Percentiles rank a stretch among this genome's conserved stretches.
Conservation (phyloP, 1,284 basidiomycete species). For the Cutaneotrichosporon sp. region DNA sequence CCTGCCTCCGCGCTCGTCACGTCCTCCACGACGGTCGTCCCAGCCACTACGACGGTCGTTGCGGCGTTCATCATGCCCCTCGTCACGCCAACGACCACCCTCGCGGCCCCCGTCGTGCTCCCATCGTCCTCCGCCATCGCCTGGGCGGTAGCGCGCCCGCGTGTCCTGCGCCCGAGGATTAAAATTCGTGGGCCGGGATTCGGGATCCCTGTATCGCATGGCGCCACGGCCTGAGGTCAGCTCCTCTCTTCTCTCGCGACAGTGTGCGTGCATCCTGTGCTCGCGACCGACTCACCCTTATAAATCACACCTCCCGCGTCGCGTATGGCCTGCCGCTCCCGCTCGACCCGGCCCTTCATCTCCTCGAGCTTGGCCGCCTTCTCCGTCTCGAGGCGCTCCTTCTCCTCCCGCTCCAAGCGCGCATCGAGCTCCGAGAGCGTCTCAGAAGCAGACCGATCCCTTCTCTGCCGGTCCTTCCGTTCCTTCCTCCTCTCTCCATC, state of each 20-base stretch:
- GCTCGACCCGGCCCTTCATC: conserved; percentile 35
- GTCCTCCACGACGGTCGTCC: not conserved
- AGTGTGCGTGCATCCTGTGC: too few species aligned
- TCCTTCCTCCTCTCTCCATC: not conserved
- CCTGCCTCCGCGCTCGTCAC: not conserved
- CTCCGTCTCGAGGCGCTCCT: conserved; percentile 39
- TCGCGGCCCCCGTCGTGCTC: conserved; percentile 10
- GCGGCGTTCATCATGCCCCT: not conserved
- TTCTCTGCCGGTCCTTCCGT: not conserved
- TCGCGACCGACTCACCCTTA: conserved; percentile 45
- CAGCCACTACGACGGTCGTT: not conserved
- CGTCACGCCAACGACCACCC: not conserved
- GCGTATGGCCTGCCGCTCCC: conserved; percentile 27
- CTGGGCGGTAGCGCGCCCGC: conserved; percentile 14
- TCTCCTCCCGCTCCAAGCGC: conserved; percentile 47
- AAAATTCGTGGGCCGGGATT: conserved; percentile 33
- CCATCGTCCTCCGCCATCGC: conserved; percentile 16
- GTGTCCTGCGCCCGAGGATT: conserved; percentile 25
- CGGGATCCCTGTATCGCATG: conserved; percentile 48
- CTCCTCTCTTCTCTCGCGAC: too few species aligned
- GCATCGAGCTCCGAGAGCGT: conserved; percentile 47
- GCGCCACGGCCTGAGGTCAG: conserved; percentile 39
- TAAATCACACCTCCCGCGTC: conserved; percentile 41
- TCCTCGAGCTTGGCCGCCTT: conserved; percentile 29
- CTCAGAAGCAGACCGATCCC: conserved; percentile 20